Conservation (phyloP, 2,329 filamentous ascomycete genomes). For the Fonsecaea pedrosoi region DNA sequence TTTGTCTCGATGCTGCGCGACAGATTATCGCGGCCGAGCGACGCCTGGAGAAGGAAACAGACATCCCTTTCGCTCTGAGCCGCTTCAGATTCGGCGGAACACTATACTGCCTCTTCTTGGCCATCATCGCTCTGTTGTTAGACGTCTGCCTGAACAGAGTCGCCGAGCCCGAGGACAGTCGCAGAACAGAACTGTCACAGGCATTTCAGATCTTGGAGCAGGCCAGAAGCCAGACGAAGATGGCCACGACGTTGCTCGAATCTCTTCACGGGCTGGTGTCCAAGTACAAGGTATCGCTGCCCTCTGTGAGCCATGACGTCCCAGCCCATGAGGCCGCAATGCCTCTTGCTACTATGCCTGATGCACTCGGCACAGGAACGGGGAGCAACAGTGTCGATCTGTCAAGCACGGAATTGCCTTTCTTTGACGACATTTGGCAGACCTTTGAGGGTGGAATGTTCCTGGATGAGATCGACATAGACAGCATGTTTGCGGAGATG, state of each 20-base stretch:
- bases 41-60: constrained; percentile 39
- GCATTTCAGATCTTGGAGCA: constrained; percentile 49
- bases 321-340: background rate
- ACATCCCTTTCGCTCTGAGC: constrained; percentile 36
- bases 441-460: constrained; percentile 38
- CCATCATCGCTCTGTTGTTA: constrained; percentile 48
- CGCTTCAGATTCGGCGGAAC: constrained; percentile 43
- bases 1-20: constrained; percentile 39
- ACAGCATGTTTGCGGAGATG: background rate
- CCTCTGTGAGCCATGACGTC: background rate
- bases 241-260: constrained; percentile 45
- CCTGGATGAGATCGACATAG: constrained; percentile 20
- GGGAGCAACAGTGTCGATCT: constrained; percentile 38
- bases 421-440: constrained; percentile 37
- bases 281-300: constrained; percentile 40
- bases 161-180: constrained; percentile 45
- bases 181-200: constrained; percentile 47
- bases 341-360: background rate
- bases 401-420: constrained; percentile 29
- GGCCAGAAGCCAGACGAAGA: constrained; percentile 44
- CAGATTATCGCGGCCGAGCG: constrained; percentile 26
- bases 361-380: background rate
- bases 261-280: constrained; percentile 47
- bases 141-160: constrained; percentile 47
- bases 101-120: constrained; percentile 48